These are phyloP conservation scores for Candida coleopterorum DNA, from an alignment of 805 yeast genomes.

Conservation along the genomic window DNA sequence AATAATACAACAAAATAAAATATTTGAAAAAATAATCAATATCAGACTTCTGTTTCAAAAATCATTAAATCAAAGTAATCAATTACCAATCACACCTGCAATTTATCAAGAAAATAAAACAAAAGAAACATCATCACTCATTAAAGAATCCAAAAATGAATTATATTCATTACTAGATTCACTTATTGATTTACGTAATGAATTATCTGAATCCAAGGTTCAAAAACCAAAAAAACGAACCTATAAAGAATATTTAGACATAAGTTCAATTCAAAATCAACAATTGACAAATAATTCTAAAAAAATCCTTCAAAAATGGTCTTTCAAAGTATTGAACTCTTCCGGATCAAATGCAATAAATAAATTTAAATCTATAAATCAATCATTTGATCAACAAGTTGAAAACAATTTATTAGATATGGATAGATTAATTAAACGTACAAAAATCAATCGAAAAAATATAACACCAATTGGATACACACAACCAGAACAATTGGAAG, in stretches of 20 bases:
- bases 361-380: constrained; percentile 81
- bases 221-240: constrained; percentile 47
- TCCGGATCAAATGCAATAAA: constrained; percentile 76
- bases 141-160: constrained; percentile 34
- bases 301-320: constrained; percentile 79
- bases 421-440: constrained; percentile 78
- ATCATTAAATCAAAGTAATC: constrained; percentile 60
- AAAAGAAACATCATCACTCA: constrained; percentile 30
- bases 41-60: constrained; percentile 82
- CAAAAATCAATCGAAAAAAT: constrained; percentile 70
- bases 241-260: constrained; percentile 41
- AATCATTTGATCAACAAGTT: constrained; percentile 82
- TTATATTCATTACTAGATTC: constrained; percentile 45
- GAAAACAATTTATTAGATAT: constrained; percentile 69
- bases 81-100: constrained; percentile 50
- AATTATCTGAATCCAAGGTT: constrained; percentile 15
- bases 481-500: constrained; percentile 18
- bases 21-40: constrained; percentile 76
- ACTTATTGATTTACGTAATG: constrained; percentile 36
- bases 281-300: constrained; percentile 53
- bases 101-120: constrained; percentile 29
- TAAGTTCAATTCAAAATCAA: constrained; percentile 45
- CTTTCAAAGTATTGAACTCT: constrained; percentile 76
- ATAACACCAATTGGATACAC: constrained; percentile 51
- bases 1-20: constrained; percentile 62